Evolutionary conservation across 1,284 basidiomycete species (phyloP).

Genomic region (Ustilago lituana): DNA sequence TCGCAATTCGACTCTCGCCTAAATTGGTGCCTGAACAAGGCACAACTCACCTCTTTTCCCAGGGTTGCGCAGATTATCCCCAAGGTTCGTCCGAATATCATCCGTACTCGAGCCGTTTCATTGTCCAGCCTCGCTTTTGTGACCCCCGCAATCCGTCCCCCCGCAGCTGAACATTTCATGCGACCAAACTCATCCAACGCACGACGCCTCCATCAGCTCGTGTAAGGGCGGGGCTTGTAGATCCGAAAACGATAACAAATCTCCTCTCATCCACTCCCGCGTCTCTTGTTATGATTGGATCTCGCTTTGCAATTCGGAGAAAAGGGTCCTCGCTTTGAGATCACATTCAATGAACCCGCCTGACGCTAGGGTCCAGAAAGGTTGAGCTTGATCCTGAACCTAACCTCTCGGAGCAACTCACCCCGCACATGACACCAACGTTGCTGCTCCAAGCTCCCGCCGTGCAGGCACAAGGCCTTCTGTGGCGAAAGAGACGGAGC

Average conservation of each 20-base stretch:
- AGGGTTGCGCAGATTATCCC: conserved; percentile 3
- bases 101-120: conserved; percentile 4
- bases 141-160: conserved; percentile 1
- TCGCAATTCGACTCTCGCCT: no score
- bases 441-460: background rate
- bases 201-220: background rate
- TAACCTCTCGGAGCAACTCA: conserved; percentile 3
- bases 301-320: background rate
- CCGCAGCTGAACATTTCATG: conserved; percentile 8
- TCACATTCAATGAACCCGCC: no score
- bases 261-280: no score
- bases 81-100: conserved; percentile 22
- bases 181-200: background rate
- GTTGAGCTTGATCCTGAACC: background rate
- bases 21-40: no score
- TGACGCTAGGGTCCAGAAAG: no score
- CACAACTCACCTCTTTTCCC: background rate
- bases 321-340: background rate
- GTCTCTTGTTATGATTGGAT: background rate
- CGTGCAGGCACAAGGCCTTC: no score
- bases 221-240: conserved; percentile 5
- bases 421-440: conserved; percentile 2
- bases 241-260: conserved; percentile 11
- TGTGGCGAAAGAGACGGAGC: no score
- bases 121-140: background rate